Evolutionary conservation across 176 grass and related monocot genomes (phyloP).

Genomic region (Rhynchospora pubera): DNA sequence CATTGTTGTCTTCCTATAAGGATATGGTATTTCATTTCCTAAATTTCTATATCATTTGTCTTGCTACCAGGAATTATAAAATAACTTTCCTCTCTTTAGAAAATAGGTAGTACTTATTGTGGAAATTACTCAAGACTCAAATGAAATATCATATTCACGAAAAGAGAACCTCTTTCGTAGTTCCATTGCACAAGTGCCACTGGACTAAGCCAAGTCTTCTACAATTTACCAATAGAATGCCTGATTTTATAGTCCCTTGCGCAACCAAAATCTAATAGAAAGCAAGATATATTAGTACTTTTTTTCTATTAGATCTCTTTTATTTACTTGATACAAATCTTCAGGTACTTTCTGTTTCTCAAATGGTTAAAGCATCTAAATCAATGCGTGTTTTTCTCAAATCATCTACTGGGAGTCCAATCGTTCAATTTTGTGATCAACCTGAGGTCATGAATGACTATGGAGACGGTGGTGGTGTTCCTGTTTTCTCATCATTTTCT

Average conservation of each 20-base stretch:
- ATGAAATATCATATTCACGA: not conserved
- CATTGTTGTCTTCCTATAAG: slow-evolving; percentile 61
- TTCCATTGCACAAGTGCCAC: not conserved
- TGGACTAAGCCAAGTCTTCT: not conserved
- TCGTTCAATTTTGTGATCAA: slow-evolving; percentile 42
- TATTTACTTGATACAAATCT: not conserved
- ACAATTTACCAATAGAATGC: not conserved
- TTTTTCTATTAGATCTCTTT: not conserved
- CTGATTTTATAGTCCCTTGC: not conserved
- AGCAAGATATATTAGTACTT: not conserved
- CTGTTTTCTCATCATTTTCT: slow-evolving; percentile 52
- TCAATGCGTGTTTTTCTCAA: slow-evolving; percentile 67
- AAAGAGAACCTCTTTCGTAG: not conserved
- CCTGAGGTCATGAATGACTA: slow-evolving; percentile 58
- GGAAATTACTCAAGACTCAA: not conserved
- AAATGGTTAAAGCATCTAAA: slow-evolving; percentile 63
- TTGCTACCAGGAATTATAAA: not conserved
- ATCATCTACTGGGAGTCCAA: slow-evolving; percentile 23
- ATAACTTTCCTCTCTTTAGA: not conserved
- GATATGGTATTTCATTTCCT: slow-evolving; percentile 57
- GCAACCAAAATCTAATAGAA: not conserved
- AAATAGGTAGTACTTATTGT: not conserved
- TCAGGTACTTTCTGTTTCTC: slow-evolving; percentile 45
- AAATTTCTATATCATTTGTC: not conserved
- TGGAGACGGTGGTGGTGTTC: slow-evolving; percentile 70